Evolutionary conservation across 768 basidiomycete species (phyloP).

Genomic region (Collybia sordida): DNA sequence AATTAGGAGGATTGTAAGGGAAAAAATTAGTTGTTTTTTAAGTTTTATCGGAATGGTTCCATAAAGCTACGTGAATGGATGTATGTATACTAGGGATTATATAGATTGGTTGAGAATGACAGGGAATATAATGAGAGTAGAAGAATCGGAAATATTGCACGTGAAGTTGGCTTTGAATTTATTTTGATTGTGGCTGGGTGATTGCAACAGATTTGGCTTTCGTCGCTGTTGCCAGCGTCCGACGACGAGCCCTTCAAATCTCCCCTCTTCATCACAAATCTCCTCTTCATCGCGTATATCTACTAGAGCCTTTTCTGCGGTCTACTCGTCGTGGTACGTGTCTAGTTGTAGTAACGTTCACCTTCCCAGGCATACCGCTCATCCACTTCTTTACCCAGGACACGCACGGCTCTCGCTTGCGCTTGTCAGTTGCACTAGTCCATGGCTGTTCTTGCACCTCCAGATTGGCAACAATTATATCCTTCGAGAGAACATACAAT

Average conservation of each 20-base stretch:
- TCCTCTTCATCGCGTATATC: constrained; percentile 12
- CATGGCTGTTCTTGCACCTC: constrained; percentile 80
- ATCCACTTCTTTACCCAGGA: constrained; percentile 9
- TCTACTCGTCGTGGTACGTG: constrained; percentile 16
- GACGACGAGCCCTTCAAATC: constrained; percentile 5
- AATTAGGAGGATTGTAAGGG: not conserved
- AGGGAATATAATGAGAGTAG: not conserved
- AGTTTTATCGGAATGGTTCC: not conserved
- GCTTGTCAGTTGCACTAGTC: constrained; percentile 29
- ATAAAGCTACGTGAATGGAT: not conserved
- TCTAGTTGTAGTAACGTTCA: not conserved
- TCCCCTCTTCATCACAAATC: constrained; percentile 11
- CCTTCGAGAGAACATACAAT: constrained; percentile 62
- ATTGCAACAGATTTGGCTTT: constrained; percentile 35
- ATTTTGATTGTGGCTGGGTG: constrained; percentile 34
- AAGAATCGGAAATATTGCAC: constrained; percentile 6
- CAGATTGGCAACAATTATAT: constrained; percentile 62
- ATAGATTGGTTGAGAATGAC: too few species aligned
- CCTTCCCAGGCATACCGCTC: constrained; percentile 6
- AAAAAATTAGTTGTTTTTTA: not conserved
- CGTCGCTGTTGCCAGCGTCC: constrained; percentile 32
- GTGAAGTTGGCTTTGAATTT: constrained; percentile 25
- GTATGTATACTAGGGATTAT: too few species aligned
- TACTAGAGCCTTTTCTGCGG: constrained; percentile 1
- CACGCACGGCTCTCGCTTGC: constrained; percentile 16